A percentile compares a stretch with the other conserved stretches of the same genome.
Evolutionary conservation across 495 filamentous ascomycete genomes (phyloP).

Genomic region (Aspergillus cristatus): DNA sequence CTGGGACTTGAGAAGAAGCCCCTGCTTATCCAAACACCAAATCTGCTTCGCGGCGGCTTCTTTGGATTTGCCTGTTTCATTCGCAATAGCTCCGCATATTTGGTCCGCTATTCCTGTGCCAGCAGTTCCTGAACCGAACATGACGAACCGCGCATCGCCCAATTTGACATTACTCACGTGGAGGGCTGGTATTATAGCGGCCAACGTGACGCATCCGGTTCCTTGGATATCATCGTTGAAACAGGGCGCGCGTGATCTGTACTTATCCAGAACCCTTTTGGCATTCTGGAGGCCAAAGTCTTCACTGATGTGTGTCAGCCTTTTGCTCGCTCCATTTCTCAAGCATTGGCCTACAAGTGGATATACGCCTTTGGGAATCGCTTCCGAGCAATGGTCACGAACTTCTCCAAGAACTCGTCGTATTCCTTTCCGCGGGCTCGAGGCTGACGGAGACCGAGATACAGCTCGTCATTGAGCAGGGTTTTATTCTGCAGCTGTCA

Average conservation of each 20-base stretch:
- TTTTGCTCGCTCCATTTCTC: too few species aligned
- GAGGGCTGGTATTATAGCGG: constrained; percentile 65
- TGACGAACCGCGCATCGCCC: constrained; percentile 55
- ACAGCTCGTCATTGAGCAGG: constrained; percentile 70
- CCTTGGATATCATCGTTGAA: constrained; percentile 94
- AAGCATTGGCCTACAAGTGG: constrained; percentile 49
- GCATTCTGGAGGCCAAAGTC: constrained; percentile 53
- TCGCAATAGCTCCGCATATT: constrained; percentile 65
- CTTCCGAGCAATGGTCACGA: constrained; percentile 57
- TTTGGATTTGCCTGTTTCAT: constrained; percentile 56
- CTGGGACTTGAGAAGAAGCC: constrained; percentile 60
- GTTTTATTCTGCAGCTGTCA: constrained; percentile 49
- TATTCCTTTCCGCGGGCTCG: constrained; percentile 65
- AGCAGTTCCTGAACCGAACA: constrained; percentile 80
- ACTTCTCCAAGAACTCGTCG: constrained; percentile 66
- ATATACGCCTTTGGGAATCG: constrained; percentile 74
- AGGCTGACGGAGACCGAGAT: constrained; percentile 62
- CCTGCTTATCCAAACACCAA: constrained; percentile 82
- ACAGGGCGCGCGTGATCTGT: constrained; percentile 61
- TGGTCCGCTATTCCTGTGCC: constrained; percentile 83
- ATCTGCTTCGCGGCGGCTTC: constrained; percentile 74
- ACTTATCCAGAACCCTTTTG: constrained; percentile 64
- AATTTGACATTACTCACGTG: constrained; percentile 60
- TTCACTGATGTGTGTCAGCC: constrained; percentile 29
- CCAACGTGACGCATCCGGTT: constrained; percentile 79